Percentiles rank a stretch among this genome's conserved stretches.
These are phyloP conservation scores for Sphaerulina vaccinii DNA, from an alignment of 2,329 filamentous ascomycete genomes.

Conservation along the genomic window DNA sequence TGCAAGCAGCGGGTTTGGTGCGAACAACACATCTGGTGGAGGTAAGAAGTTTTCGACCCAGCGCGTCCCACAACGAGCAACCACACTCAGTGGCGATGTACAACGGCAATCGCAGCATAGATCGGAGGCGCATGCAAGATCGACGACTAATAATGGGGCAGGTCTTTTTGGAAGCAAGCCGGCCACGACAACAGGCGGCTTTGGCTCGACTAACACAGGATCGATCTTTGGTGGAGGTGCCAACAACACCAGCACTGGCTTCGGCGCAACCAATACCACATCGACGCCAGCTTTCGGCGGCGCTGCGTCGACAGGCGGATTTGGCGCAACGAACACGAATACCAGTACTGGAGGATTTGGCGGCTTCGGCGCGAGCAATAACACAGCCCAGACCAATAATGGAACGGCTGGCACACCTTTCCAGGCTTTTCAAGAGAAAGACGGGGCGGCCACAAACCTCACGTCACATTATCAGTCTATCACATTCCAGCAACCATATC, in stretches of 20 bases:
- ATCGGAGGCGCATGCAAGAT: background rate
- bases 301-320: constrained; percentile 32
- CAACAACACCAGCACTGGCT: constrained; percentile 39
- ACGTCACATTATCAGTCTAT: constrained; percentile 74
- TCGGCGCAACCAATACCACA: constrained; percentile 31
- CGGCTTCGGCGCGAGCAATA: constrained; percentile 43
- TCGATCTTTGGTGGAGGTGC: constrained; percentile 42
- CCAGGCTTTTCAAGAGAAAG: constrained; percentile 70
- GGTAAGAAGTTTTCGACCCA: constrained; percentile 29
- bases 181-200: constrained; percentile 45
- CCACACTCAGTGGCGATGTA: background rate
- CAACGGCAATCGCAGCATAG: background rate
- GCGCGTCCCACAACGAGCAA: background rate
- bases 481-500: constrained; percentile 74
- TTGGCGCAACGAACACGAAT: constrained; percentile 38
- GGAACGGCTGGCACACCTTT: constrained; percentile 69
- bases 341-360: constrained; percentile 26
- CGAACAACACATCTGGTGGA: constrained; percentile 35
- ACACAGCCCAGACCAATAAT: constrained; percentile 52
- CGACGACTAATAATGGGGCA: constrained; percentile 32
- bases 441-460: constrained; percentile 59
- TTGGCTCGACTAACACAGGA: constrained; percentile 45
- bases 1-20: constrained; percentile 40
- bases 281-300: constrained; percentile 15
- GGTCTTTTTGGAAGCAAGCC: constrained; percentile 40